These are phyloP conservation scores for Earliella scabrosa DNA, from an alignment of 1,284 basidiomycete genomes.

Conservation along the genomic window DNA sequence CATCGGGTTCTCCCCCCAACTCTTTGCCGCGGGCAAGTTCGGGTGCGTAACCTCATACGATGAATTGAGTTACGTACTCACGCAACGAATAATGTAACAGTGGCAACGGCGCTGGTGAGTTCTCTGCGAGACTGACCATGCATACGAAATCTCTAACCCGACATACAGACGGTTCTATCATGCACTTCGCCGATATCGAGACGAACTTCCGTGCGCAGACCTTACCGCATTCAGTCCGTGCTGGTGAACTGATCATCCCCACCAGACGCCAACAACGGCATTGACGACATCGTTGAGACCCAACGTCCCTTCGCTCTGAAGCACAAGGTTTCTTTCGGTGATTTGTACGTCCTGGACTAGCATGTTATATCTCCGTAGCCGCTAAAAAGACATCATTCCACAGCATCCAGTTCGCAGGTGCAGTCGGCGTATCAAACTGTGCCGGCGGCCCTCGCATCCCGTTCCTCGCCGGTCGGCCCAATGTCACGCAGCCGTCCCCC, in stretches of 20 bases:
- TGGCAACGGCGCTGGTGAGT: constrained; percentile 29
- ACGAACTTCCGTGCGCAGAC: not conserved
- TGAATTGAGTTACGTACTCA: no score
- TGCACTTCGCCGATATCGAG: constrained; percentile 31
- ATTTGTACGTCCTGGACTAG: constrained; percentile 27
- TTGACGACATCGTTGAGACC: constrained; percentile 33
- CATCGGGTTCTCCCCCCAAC: constrained; percentile 29
- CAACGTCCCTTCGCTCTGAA: constrained; percentile 32
- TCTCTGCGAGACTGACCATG: not conserved
- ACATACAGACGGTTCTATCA: constrained; percentile 31
- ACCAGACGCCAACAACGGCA: constrained; percentile 33
- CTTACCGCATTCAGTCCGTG: no score
- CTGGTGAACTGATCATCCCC: no score
- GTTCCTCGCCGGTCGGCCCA: constrained; percentile 31
- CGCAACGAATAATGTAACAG: no score
- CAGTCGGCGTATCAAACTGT: constrained; percentile 36
- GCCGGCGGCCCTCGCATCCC: constrained; percentile 33
- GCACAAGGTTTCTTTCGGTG: constrained; percentile 34
- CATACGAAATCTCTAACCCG: no score
- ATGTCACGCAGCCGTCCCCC: constrained; percentile 31
- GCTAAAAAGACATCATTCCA: not conserved
- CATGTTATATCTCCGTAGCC: no score
- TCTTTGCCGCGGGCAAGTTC: constrained; percentile 24
- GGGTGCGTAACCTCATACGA: constrained; percentile 13
- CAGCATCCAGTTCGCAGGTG: constrained; percentile 37